Evolutionary conservation across 306 rosid species (phyloP), one percentile per base, ranked within the genome.

Genomic region (Bauhinia variegata): DNA sequence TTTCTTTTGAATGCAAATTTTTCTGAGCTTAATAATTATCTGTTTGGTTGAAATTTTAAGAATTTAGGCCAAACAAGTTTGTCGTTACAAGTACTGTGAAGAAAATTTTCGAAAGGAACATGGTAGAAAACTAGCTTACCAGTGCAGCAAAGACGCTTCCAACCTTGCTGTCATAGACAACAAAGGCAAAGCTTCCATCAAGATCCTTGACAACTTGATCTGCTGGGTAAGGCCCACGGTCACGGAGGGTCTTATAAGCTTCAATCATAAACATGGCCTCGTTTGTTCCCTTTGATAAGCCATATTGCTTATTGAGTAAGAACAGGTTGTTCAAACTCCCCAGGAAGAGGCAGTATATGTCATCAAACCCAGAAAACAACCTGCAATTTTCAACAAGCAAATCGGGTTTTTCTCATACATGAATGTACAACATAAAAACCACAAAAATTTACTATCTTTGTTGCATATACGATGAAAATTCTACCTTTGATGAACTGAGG

Each of bases 211-310:
- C 81, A 67, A 93, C 99, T 68, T 90, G 99, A 65, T 93, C 99
- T 17, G 97, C 96, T 0, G 99, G 99, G 72, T 95, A 95, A 5
- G 99, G 99, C 61, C 99, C 97, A 6, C 99, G 62, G 77, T 95
- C 99, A 0, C 97, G 78, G 0, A 95, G 97, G 28, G 99, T 90
- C 72, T 78, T 80, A 41, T 90, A 95, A 52, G 99, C 99, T 80
- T 90, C 97, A 13, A 85, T 93, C 68, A 93, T 85, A 80, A 93
- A 78, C 88, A 95, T 79, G 80, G 99, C 95, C 68, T 90, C 99
- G 46, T 85, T 77, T 4, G 81, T 54, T 6, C 80, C 44, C 82
- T 90, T 95, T 10, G 92, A 63, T 8, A 95, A 58, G 13, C 99
- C 99, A 60, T 90, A 95, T 60, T 95, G 95, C 68, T 79, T 95